Conservation (phyloP, 495 filamentous ascomycete genomes). For the Neurospora terricola region DNA sequence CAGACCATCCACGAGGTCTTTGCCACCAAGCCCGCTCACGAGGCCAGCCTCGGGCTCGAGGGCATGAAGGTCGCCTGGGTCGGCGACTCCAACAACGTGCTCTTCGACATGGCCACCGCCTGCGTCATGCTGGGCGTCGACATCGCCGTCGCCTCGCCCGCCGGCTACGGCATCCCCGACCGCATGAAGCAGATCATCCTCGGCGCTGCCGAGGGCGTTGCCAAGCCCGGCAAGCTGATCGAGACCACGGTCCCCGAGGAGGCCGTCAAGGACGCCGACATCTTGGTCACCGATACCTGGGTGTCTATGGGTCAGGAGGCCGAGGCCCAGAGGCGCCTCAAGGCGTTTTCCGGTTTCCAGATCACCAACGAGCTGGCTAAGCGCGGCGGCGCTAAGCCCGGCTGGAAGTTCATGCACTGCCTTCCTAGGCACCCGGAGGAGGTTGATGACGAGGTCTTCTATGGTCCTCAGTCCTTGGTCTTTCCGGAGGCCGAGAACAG, state of each 20-base stretch:
- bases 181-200: slow-evolving; percentile 61
- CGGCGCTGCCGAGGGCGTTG: slow-evolving; percentile 43
- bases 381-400: slow-evolving; percentile 74
- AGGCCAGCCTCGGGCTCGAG: slow-evolving; percentile 55
- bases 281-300: slow-evolving; percentile 96
- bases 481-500: slow-evolving; percentile 93
- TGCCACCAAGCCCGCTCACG: slow-evolving; percentile 25
- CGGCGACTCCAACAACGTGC: slow-evolving; percentile 93
- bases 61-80: slow-evolving; percentile 90
- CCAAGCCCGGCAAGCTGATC: slow-evolving; percentile 51
- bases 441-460: slow-evolving; percentile 90
- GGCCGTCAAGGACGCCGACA: slow-evolving; percentile 77
- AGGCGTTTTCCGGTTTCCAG: slow-evolving; percentile 82
- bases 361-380: slow-evolving; percentile 74
- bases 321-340: slow-evolving; percentile 62
- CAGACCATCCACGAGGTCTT: slow-evolving; percentile 79
- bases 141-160: slow-evolving; percentile 75
- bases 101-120: slow-evolving; percentile 82
- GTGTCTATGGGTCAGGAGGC: slow-evolving; percentile 94
- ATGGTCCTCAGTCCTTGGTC: slow-evolving; percentile 68
- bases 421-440: slow-evolving; percentile 90
- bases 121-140: slow-evolving; percentile 80
- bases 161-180: slow-evolving; percentile 66
- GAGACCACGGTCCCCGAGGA: slow-evolving; percentile 77
- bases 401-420: slow-evolving; percentile 99